phyloP scores from a whole-genome alignment of 768 basidiomycete genomes.

The button mushroom (Agaricus bisporus) region DNA sequence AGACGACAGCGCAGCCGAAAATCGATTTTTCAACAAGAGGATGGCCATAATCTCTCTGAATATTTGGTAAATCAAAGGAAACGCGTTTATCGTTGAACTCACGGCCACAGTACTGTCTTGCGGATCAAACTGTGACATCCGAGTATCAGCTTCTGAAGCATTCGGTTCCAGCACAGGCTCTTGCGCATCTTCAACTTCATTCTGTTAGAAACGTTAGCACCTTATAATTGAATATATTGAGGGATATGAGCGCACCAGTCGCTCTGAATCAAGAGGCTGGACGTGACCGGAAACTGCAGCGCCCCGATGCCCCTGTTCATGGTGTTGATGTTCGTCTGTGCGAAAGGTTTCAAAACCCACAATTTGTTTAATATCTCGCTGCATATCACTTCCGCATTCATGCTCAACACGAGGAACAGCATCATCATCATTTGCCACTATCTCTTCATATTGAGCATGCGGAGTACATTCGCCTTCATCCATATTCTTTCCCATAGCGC shows the following conservation, averaged over 20 bases:
- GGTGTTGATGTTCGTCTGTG: slow-evolving; percentile 22
- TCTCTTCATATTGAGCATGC: background rate
- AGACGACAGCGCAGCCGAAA: slow-evolving; percentile 23
- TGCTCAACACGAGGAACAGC: background rate
- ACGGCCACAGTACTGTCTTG: background rate
- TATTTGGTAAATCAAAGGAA: background rate
- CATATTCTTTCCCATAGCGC: background rate
- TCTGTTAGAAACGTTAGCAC: background rate
- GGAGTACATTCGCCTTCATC: background rate
- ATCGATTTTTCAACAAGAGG: slow-evolving; percentile 16
- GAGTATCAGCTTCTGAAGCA: slow-evolving; percentile 1
- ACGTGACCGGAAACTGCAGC: slow-evolving; percentile 23
- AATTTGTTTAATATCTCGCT: slow-evolving; percentile 10
- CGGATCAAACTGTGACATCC: slow-evolving; percentile 1
- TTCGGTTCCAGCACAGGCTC: background rate
- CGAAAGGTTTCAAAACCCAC: slow-evolving; percentile 14
- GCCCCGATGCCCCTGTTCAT: slow-evolving; percentile 29
- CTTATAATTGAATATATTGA: background rate
- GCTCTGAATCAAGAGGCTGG: slow-evolving; percentile 21
- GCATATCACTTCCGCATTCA: slow-evolving; percentile 4
- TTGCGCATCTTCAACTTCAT: slow-evolving; percentile 1
- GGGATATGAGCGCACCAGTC: slow-evolving; percentile 1
- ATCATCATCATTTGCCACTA: slow-evolving; percentile 4
- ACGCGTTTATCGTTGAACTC: background rate
- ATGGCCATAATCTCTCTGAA: slow-evolving; percentile 6